Conservation (phyloP, 2,329 filamentous ascomycete species). For the Fonsecaea pedrosoi region DNA sequence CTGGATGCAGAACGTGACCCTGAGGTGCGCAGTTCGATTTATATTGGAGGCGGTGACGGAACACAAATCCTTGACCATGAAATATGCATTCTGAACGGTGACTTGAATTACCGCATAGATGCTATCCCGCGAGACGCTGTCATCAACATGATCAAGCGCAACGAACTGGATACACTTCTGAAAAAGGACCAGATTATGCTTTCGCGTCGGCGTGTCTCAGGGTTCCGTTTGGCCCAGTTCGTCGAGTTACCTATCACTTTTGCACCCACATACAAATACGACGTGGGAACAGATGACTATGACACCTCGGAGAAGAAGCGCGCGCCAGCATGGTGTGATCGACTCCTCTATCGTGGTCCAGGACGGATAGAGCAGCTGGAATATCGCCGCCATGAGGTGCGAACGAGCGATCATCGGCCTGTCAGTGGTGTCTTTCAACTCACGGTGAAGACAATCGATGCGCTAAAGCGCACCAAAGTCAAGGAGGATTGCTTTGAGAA, state of each 20-base stretch:
- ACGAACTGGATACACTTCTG: slow-evolving; percentile 83
- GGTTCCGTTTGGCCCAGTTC: slow-evolving; percentile 86
- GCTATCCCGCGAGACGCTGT: slow-evolving; percentile 95
- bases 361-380: slow-evolving; percentile 85
- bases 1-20: slow-evolving; percentile 76
- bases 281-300: slow-evolving; percentile 92
- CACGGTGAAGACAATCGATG: slow-evolving; percentile 80
- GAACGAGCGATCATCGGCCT: slow-evolving; percentile 89
- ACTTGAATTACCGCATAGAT: slow-evolving; percentile 98
- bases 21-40: slow-evolving; percentile 74
- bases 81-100: slow-evolving; percentile 94
- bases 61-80: slow-evolving; percentile 96
- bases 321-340: slow-evolving; percentile 95
- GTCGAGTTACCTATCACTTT: slow-evolving; percentile 91
- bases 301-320: slow-evolving; percentile 94
- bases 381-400: slow-evolving; percentile 86
- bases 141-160: slow-evolving; percentile 79
- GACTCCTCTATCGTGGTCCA: slow-evolving; percentile 81
- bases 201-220: slow-evolving; percentile 85
- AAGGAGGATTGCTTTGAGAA: slow-evolving; percentile 77
- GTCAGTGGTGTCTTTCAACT: slow-evolving; percentile 86
- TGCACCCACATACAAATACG: slow-evolving; percentile 97
- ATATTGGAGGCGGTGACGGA: slow-evolving; percentile 90
- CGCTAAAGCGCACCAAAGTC: slow-evolving; percentile 67
- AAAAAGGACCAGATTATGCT: slow-evolving; percentile 93